phyloP scores from a whole-genome alignment of 1,284 basidiomycete genomes.

The Moniliella sp. region DNA sequence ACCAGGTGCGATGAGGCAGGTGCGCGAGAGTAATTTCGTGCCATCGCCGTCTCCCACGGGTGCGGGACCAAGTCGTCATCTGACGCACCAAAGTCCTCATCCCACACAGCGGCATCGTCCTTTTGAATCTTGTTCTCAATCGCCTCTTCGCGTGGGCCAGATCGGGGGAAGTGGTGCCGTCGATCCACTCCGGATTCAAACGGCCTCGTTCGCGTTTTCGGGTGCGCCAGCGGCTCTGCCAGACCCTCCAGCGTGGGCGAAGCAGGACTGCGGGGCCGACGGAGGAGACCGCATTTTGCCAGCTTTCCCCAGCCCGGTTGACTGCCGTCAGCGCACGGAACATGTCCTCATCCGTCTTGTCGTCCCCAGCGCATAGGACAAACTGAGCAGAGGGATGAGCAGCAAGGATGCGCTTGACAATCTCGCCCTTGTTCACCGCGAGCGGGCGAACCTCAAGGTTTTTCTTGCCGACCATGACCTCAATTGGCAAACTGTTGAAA shows the following conservation, averaged over 20 bases:
- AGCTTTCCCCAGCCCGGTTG: too few relatives aligned
- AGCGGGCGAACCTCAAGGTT: slow-evolving; percentile 86
- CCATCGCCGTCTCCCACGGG: too few relatives aligned
- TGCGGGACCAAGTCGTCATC: too few relatives aligned
- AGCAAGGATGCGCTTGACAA: slow-evolving; percentile 79
- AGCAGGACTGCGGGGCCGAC: too few relatives aligned
- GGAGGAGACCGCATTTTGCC: too few relatives aligned
- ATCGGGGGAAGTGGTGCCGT: neutral
- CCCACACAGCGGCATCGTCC: neutral
- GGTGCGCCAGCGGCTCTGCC: too few relatives aligned
- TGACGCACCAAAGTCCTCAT: neutral
- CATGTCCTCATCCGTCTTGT: slow-evolving; percentile 50
- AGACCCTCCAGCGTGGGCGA: too few relatives aligned
- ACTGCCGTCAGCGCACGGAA: slow-evolving; percentile 19
- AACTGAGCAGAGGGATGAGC: slow-evolving; percentile 80
- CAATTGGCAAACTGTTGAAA: slow-evolving; percentile 28
- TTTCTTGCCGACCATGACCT: slow-evolving; percentile 57
- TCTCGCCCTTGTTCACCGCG: slow-evolving; percentile 94
- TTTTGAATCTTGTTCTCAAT: neutral
- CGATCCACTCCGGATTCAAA: neutral
- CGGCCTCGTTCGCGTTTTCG: neutral
- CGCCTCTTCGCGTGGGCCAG: neutral
- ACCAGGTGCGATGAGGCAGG: too few relatives aligned
- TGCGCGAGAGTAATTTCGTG: too few relatives aligned
- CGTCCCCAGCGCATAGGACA: slow-evolving; percentile 88